Evolutionary conservation across 2,329 filamentous ascomycete species (phyloP), one percentile per base, ranked within the genome.

Genomic region (Aspergillus aculeatinus): DNA sequence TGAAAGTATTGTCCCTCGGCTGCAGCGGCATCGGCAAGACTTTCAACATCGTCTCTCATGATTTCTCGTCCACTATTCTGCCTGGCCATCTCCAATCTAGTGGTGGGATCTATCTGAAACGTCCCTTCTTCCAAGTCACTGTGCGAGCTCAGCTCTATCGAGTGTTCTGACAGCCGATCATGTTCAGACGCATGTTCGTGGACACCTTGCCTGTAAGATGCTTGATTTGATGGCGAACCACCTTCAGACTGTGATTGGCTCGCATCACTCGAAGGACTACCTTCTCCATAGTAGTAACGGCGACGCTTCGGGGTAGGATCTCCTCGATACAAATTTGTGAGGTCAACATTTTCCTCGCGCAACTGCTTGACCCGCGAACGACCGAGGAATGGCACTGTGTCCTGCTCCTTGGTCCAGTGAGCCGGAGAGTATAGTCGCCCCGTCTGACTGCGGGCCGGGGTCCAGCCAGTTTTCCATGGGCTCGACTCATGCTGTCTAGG

Each of bases 301-400:
- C 67, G 68, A 19, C 69, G 72, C n/a, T 73, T 76, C 5, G 75
- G 75, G 2, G 74, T 77, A 54, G 74, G 65, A 50, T 72, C 69
- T 53, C 67, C 65, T 10, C 66, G 69, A 33, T 76, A 65, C 47
- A 75, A 58, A 56, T 66, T 62, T 35, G 73, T 73, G 2, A 77
- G 51, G 59, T 77, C 74, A 23, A 76, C 70, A 31, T 75, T 65
- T 60, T 74, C 67, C 23, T 77, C 74, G 14, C 69, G 72, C 27
- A 77, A 60, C 52, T 70, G 65, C 48, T 64, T 68, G 31, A 76
- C 67, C 29, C 72, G 70, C 21, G 74, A 76, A 53, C 63, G 70
- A 16, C 72, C 73, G 39, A 72, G 61, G 21, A 68, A 67, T 10
- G 67, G 68, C 16, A 72, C 62, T 44, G 68, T 67, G 25, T 67